Evolutionary conservation across 2,329 filamentous ascomycete genomes (phyloP), one percentile per base, ranked within the genome.

Genomic region (Exophiala lecanii-corni): DNA sequence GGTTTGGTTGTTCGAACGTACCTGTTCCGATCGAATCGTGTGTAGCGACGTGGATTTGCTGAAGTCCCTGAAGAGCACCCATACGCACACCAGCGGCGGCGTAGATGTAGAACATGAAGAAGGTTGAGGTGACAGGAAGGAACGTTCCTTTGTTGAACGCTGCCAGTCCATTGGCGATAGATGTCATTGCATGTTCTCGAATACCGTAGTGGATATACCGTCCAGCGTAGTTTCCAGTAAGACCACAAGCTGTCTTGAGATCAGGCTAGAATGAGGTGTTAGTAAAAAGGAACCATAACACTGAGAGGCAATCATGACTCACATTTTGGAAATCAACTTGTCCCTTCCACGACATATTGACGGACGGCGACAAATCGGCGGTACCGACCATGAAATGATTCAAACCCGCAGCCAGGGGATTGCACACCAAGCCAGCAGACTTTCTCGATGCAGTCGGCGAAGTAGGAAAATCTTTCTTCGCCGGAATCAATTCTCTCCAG

Each of bases 161-260:
- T 0, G 79, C 77, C 3, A 82, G 60, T 2, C 78, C 79, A 56
- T 95, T 95, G 74, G 94, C 85, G 70, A 94, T 87, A 61, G 86
- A 86, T 2, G 69, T 69, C 79, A 82, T 82, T 41, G 76, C 77
- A 55, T 81, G 77, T 53, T 81, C 77, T 9, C 78, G 73, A 37
- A 81, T 73, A 36, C 78, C 78, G 57, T 70, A 81, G 57, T 76
- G 76, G 46, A 81, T 65, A 47, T 64, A 65, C 1, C 76, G 69
- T 2, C 76, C 76, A 1, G 64, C 54, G 13, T 15, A 36, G 13
- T 35, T 13, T 5, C 30, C 30, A 5, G 5, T 32, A 12, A 32
- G 30, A 16, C 30, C 30, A 16, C 30, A 32, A 5, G 30, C 5
- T 32, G 30, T 32, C n/a, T 32, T 32, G 5, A 32, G 30, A 5